A percentile compares a stretch with the other conserved stretches of the same genome.
Evolutionary conservation across 805 yeast genomes (phyloP).

Genomic region (Yamadazyma philogaea): DNA sequence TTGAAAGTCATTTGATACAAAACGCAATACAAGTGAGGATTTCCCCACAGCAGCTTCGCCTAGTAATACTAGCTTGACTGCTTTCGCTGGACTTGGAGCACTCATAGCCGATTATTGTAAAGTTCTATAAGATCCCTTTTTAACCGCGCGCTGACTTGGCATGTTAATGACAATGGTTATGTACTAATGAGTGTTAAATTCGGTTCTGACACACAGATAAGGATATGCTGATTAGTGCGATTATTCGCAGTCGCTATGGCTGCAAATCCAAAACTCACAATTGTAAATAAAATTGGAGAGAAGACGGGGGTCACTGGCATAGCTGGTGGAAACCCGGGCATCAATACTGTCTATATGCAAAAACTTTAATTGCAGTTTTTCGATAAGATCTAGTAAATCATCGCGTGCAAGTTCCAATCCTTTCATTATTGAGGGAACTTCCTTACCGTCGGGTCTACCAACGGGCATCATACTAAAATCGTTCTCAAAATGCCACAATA

Average conservation of each 20-base stretch:
- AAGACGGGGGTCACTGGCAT: conserved; percentile 49
- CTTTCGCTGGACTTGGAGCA: conserved; percentile 16
- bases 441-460: conserved; percentile 21
- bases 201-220: conserved; percentile 2
- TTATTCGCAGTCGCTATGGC: neutral
- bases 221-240: conserved; percentile 14
- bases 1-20: conserved; percentile 92
- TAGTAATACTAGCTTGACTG: conserved; percentile 84
- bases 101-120: conserved; percentile 9
- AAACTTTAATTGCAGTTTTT: conserved; percentile 51
- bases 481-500: conserved; percentile 70
- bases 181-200: neutral
- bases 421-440: conserved; percentile 34
- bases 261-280: conserved; percentile 70
- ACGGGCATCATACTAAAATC: conserved; percentile 29
- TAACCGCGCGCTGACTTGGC: neutral
- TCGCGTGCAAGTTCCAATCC: conserved; percentile 62
- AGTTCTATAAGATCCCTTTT: conserved; percentile 1
- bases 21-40: conserved; percentile 85
- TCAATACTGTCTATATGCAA: conserved; percentile 23
- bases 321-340: conserved; percentile 42
- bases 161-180: neutral
- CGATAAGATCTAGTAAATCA: conserved; percentile 48
- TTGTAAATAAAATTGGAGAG: conserved; percentile 56
- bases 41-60: conserved; percentile 99